Evolutionary conservation across 148 eudicot species (phyloP).

Genomic region (Suaeda aralocaspica): DNA sequence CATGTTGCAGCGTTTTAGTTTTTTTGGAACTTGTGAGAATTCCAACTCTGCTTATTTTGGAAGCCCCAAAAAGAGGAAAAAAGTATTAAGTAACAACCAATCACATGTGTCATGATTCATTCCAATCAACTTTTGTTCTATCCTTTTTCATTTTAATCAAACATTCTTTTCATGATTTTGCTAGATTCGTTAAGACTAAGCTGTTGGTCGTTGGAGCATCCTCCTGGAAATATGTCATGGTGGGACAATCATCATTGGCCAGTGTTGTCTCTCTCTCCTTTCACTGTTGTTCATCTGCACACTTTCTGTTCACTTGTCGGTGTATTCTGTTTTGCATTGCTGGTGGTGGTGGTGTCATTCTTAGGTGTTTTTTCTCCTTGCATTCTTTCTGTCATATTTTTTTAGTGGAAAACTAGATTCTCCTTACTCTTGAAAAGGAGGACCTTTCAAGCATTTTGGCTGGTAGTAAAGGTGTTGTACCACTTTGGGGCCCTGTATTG

Average conservation of each 20-base stretch:
- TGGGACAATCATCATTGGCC: background rate
- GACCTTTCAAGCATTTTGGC: background rate
- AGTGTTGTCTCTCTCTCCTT: background rate
- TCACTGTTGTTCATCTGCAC: background rate
- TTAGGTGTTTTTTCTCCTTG: too few relatives aligned
- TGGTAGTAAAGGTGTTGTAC: background rate
- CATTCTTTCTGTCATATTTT: too few relatives aligned
- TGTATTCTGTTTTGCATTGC: too few relatives aligned
- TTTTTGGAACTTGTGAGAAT: too few relatives aligned
- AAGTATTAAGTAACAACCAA: background rate
- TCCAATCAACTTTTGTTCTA: background rate
- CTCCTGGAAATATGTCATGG: background rate
- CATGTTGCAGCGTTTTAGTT: too few relatives aligned
- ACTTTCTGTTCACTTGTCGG: too few relatives aligned
- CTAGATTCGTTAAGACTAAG: background rate
- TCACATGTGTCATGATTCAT: background rate
- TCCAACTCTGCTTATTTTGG: too few relatives aligned
- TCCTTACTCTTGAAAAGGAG: too few relatives aligned
- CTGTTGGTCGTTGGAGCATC: background rate
- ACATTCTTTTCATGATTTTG: background rate
- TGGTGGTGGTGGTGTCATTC: too few relatives aligned
- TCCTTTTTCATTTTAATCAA: background rate
- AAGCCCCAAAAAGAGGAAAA: too few relatives aligned
- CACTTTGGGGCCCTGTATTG: background rate
- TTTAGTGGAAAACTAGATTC: too few relatives aligned